Conservation (phyloP, 257 asterid species). For the Solanum tacnaense region DNA sequence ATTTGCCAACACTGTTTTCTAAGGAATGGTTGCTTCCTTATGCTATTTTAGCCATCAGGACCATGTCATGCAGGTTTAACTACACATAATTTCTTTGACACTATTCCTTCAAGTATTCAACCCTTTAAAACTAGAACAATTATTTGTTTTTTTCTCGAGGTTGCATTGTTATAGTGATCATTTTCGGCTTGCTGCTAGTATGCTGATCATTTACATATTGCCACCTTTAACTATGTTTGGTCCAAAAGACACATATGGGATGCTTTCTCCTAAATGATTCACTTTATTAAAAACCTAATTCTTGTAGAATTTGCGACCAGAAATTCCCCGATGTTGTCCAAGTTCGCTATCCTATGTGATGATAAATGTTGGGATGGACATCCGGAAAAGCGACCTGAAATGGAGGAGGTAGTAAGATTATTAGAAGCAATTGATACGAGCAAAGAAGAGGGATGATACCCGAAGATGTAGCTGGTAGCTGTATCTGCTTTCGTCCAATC, state of each 20-base stretch:
- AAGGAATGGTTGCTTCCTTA: background rate
- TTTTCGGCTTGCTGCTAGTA: background rate
- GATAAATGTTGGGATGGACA: slow-evolving; percentile 81
- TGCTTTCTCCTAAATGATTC: background rate
- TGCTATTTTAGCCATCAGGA: background rate
- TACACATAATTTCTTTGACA: background rate
- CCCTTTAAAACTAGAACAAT: background rate
- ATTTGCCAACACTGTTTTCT: background rate
- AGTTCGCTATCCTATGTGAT: slow-evolving; percentile 44
- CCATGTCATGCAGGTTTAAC: background rate
- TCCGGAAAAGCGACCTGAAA: slow-evolving; percentile 62
- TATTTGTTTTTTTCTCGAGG: background rate
- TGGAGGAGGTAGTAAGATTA: slow-evolving; percentile 75
- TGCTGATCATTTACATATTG: background rate
- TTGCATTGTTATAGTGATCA: background rate
- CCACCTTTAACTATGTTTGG: background rate
- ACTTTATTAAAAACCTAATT: background rate
- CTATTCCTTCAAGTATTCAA: background rate
- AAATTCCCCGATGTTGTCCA: slow-evolving; percentile 76
- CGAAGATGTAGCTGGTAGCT: slow-evolving; percentile 50
- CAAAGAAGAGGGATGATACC: slow-evolving; percentile 92
- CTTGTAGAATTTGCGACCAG: slow-evolving; percentile 54
- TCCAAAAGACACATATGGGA: background rate
- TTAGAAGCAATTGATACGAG: slow-evolving; percentile 76
- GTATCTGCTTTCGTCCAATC: slow-evolving; percentile 65